phyloP scores from a whole-genome alignment of 1,139 yeast species.

The Candida freyschussii region DNA sequence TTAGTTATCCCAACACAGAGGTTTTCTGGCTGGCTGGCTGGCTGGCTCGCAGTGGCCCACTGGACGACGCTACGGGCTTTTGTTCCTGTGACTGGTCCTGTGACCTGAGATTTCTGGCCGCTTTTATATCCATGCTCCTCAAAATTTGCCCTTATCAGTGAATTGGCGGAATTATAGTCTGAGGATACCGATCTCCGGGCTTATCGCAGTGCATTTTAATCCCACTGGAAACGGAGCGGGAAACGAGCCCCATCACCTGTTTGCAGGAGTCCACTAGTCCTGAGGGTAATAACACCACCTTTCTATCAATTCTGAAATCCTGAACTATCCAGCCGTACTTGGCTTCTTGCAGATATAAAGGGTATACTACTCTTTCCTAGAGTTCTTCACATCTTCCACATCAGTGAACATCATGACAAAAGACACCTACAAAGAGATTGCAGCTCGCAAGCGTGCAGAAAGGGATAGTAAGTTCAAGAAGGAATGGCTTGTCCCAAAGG shows the following conservation, averaged over 20 bases:
- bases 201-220: too few relatives aligned
- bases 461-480: constrained; percentile 35
- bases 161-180: too few relatives aligned
- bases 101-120: constrained; percentile 1
- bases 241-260: constrained; percentile 1
- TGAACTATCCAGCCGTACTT: too few relatives aligned
- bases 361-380: too few relatives aligned
- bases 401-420: constrained; percentile 7
- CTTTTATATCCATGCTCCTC: not conserved
- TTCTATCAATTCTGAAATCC: too few relatives aligned
- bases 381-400: not conserved
- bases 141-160: not conserved
- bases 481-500: constrained; percentile 38
- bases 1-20: too few relatives aligned
- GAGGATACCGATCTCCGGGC: too few relatives aligned
- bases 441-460: constrained; percentile 32
- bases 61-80: too few relatives aligned
- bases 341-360: too few relatives aligned
- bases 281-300: constrained; percentile 1
- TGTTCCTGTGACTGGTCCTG: constrained; percentile 7
- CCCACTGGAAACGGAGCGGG: too few relatives aligned
- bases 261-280: constrained; percentile 1
- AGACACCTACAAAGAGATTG: constrained; percentile 31
- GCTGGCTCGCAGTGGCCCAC: too few relatives aligned
- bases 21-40: too few relatives aligned